Evolutionary conservation across 345 rosid genomes (phyloP).

Genomic region (Brassica incana): DNA sequence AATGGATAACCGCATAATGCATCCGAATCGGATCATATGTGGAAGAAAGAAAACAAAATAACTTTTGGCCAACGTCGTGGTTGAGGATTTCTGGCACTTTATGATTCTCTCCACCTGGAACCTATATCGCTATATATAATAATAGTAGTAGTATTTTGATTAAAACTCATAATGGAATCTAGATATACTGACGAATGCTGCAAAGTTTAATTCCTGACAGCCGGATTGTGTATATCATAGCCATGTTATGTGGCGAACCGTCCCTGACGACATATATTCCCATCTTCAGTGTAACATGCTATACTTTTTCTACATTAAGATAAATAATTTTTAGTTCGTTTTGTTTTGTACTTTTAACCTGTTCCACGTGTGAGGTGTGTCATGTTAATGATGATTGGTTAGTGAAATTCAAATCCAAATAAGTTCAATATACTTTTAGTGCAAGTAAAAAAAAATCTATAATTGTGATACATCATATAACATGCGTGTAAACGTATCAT

Average conservation of each 20-base stretch:
- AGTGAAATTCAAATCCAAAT: neutral
- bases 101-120: constrained; percentile 35
- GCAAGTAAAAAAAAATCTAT: neutral
- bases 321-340: neutral
- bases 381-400: neutral
- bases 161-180: neutral
- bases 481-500: neutral
- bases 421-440: neutral
- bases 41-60: constrained; percentile 33
- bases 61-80: constrained; percentile 40
- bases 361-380: neutral
- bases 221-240: neutral
- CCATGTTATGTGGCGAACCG: constrained; percentile 12
- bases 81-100: constrained; percentile 30
- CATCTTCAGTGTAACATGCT: constrained; percentile 10
- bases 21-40: constrained; percentile 39
- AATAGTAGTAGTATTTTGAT: constrained; percentile 6
- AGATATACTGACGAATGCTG: constrained; percentile 8
- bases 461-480: constrained; percentile 3
- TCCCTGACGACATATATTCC: constrained; percentile 25
- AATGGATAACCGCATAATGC: constrained; percentile 34
- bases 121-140: constrained; percentile 5
- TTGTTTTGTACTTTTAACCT: constrained; percentile 4
- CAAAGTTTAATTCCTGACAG: constrained; percentile 29
- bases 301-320: neutral